Conservation (phyloP, 2,329 filamentous ascomycete genomes). For the Monosporascus sp. region DNA sequence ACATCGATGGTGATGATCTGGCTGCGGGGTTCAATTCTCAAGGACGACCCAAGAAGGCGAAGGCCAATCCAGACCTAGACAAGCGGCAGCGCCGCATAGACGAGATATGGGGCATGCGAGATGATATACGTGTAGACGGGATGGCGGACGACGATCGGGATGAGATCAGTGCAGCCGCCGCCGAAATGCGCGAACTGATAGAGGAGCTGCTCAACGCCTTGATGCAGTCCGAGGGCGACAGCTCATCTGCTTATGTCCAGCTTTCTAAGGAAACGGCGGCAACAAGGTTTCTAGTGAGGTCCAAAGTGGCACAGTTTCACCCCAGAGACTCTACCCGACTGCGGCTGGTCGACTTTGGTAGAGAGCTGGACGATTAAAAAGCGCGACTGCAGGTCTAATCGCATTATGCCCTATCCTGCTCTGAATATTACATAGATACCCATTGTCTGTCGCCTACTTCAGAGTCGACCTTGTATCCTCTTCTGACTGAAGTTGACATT, state of each 20-base stretch:
- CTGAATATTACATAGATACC: neutral
- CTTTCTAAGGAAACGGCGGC: constrained; percentile 57
- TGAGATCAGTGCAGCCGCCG: constrained; percentile 44
- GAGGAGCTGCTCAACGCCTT: constrained; percentile 57
- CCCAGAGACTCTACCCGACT: constrained; percentile 56
- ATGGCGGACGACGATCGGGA: constrained; percentile 29
- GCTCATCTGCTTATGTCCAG: constrained; percentile 51
- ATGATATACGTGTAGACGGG: constrained; percentile 16
- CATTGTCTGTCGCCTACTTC: neutral
- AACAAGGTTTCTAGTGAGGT: constrained; percentile 57
- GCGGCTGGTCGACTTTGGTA: constrained; percentile 58
- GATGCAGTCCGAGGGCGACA: constrained; percentile 48
- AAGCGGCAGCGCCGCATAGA: constrained; percentile 57
- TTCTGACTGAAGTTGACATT: no score
- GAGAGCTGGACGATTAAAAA: constrained; percentile 50
- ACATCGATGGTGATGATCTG: constrained; percentile 55
- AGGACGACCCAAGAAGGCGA: constrained; percentile 49
- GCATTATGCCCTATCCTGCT: neutral
- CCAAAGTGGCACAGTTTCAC: constrained; percentile 62
- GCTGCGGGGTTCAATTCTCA: constrained; percentile 55
- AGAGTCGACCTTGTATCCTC: neutral
- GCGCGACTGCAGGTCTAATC: neutral
- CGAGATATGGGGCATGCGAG: constrained; percentile 51
- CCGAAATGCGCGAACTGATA: constrained; percentile 54
- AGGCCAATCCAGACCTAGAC: constrained; percentile 37